phyloP scores from a whole-genome alignment of 768 basidiomycete species.

The Lactarius vividus region DNA sequence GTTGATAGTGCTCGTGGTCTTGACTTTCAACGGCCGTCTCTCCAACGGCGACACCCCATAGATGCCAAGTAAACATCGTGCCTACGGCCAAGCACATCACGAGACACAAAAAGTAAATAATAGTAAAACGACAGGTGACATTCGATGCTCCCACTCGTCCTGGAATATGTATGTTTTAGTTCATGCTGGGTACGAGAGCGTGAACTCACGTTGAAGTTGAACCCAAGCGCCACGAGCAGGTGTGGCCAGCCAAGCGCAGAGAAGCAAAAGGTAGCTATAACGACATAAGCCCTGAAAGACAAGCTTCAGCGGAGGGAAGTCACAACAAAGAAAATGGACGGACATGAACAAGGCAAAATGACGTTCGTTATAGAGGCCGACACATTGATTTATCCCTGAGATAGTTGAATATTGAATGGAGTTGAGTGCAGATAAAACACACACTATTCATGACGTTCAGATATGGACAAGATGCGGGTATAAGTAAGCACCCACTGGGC shows the following conservation, averaged over 20 bases:
- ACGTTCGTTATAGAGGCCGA: slow-evolving; percentile 91
- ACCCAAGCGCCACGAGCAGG: slow-evolving; percentile 56
- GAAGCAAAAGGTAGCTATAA: slow-evolving; percentile 63
- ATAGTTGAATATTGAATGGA: slow-evolving; percentile 4
- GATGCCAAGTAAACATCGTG: slow-evolving; percentile 69
- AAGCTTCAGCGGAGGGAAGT: background rate
- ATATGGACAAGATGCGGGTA: background rate
- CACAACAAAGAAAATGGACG: slow-evolving; percentile 1
- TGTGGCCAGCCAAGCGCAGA: slow-evolving; percentile 60
- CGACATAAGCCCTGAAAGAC: slow-evolving; percentile 68
- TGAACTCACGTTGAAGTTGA: slow-evolving; percentile 43
- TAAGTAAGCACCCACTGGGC: slow-evolving; percentile 63
- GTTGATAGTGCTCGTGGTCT: slow-evolving; percentile 78
- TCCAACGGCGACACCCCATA: slow-evolving; percentile 65
- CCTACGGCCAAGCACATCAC: slow-evolving; percentile 75
- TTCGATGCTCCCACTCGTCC: slow-evolving; percentile 36
- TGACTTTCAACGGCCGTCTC: slow-evolving; percentile 92
- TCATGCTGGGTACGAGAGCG: background rate
- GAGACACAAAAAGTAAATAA: slow-evolving; percentile 70
- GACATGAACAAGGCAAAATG: slow-evolving; percentile 96
- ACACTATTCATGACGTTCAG: slow-evolving; percentile 14
- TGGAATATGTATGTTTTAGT: slow-evolving; percentile 14
- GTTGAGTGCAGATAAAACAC: slow-evolving; percentile 13
- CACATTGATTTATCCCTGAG: slow-evolving; percentile 95
- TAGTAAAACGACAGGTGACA: slow-evolving; percentile 69